Percentiles rank a stretch among this genome's conserved stretches.
Evolutionary conservation across 2,329 filamentous ascomycete genomes (phyloP).

Genomic region (Drechmeria coniospora): DNA sequence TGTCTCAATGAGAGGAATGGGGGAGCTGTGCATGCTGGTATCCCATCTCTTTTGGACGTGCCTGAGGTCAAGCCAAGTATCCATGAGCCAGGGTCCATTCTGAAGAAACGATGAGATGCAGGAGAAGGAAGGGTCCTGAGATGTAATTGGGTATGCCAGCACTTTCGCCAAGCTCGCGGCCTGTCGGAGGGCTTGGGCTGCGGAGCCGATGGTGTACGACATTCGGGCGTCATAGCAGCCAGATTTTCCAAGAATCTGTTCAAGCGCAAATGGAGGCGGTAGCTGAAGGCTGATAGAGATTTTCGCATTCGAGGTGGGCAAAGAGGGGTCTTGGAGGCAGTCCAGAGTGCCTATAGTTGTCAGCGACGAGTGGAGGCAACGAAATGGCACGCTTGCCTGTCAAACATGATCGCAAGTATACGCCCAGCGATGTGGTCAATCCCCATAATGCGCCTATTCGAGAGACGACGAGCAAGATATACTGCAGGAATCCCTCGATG

Average conservation of each 20-base stretch:
- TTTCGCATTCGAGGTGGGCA: slow-evolving; percentile 13
- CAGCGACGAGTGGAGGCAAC: slow-evolving; percentile 4
- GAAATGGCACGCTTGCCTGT: slow-evolving; percentile 21
- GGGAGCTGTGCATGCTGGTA: slow-evolving; percentile 12
- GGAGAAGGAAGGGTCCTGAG: slow-evolving; percentile 16
- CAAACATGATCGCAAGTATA: slow-evolving; percentile 33
- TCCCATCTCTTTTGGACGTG: slow-evolving; percentile 23
- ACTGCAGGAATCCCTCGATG: slow-evolving; percentile 37
- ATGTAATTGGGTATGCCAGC: slow-evolving; percentile 23
- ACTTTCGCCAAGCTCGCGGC: slow-evolving; percentile 27
- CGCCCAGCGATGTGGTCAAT: slow-evolving; percentile 23
- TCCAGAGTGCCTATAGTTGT: slow-evolving; percentile 16
- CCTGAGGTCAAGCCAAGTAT: slow-evolving; percentile 28
- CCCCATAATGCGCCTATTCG: slow-evolving; percentile 32
- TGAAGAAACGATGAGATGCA: slow-evolving; percentile 21
- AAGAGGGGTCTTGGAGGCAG: slow-evolving; percentile 17
- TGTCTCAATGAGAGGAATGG: slow-evolving; percentile 21
- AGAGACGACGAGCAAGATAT: slow-evolving; percentile 29
- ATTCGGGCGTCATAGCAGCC: slow-evolving; percentile 11
- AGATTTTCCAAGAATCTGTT: slow-evolving; percentile 16
- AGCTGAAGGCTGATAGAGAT: slow-evolving; percentile 15
- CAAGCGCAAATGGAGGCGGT: slow-evolving; percentile 23
- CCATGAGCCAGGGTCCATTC: slow-evolving; percentile 32
- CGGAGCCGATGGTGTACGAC: slow-evolving; percentile 23
- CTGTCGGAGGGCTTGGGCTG: slow-evolving; percentile 31